Percentiles rank a stretch among this genome's conserved stretches.
Evolutionary conservation across 73 alveolate species (phyloP).

Genomic region (Halteria grandinella): DNA sequence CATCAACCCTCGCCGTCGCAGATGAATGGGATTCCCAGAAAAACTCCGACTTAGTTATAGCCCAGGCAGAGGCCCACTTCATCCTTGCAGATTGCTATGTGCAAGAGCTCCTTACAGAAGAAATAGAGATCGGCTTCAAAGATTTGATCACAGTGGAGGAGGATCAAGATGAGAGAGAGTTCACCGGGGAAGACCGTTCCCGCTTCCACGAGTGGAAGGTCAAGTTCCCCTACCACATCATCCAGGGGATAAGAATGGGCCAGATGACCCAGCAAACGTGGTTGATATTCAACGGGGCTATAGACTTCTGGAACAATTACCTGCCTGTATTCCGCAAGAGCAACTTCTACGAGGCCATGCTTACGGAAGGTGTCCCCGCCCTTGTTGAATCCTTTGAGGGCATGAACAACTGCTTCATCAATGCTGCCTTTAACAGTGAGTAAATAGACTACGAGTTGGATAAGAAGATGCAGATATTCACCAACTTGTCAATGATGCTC

Average conservation of each 20-base stretch:
- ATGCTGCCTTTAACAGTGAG: slow-evolving; percentile 81
- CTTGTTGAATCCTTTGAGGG: slow-evolving; percentile 93
- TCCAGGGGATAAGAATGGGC: slow-evolving; percentile 91
- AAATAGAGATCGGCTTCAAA: slow-evolving; percentile 89
- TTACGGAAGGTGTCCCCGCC: slow-evolving; percentile 87
- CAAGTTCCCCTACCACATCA: slow-evolving; percentile 83
- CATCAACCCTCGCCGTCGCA: slow-evolving; percentile 77
- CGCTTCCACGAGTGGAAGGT: slow-evolving; percentile 85
- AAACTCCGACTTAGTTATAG: slow-evolving; percentile 90
- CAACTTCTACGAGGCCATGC: slow-evolving; percentile 80
- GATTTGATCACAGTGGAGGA: slow-evolving; percentile 73
- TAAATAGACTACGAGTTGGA: slow-evolving; percentile 89
- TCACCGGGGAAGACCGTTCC: slow-evolving; percentile 82
- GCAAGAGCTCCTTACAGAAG: slow-evolving; percentile 87
- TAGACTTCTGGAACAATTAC: slow-evolving; percentile 94
- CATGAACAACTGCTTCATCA: slow-evolving; percentile 87
- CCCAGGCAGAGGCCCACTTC: slow-evolving; percentile 91
- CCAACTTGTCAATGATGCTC: slow-evolving; percentile 85
- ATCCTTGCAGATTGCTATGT: slow-evolving; percentile 89
- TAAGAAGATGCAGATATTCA: slow-evolving; percentile 87
- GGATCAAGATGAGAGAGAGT: slow-evolving; percentile 84
- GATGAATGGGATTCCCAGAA: slow-evolving; percentile 90
- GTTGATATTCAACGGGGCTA: slow-evolving; percentile 96
- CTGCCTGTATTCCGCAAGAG: slow-evolving; percentile 87
- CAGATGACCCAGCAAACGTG: slow-evolving; percentile 91